Evolutionary conservation across 2,329 filamentous ascomycete species (phyloP).

Genomic region (Mollisia scopiformis): DNA sequence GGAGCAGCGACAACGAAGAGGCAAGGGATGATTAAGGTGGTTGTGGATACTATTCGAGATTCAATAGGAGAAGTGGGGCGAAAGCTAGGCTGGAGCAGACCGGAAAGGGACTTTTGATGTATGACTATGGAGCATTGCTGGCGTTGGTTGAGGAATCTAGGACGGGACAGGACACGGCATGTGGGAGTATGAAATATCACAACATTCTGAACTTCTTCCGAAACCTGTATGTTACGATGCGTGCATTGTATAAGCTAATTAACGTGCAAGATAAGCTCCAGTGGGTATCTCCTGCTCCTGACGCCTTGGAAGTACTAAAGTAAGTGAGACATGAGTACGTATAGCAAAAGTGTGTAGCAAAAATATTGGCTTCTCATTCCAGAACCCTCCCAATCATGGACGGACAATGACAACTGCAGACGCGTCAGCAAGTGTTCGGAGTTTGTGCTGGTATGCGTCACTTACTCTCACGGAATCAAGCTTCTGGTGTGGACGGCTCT

Average conservation of each 20-base stretch:
- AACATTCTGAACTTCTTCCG: not conserved
- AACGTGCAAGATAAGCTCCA: conserved; percentile 17
- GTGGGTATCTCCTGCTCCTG: conserved; percentile 24
- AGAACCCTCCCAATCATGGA: not conserved
- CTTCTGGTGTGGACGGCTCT: not conserved
- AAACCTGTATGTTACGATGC: not conserved
- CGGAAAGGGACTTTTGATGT: conserved; percentile 31
- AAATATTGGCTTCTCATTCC: not conserved
- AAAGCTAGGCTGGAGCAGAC: conserved; percentile 34
- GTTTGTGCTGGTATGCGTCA: not conserved
- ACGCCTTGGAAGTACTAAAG: conserved; percentile 16
- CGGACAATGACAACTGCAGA: not conserved
- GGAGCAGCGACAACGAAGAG: conserved; percentile 49
- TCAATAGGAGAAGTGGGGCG: conserved; percentile 46
- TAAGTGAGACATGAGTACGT: conserved; percentile 27
- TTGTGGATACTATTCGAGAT: conserved; percentile 61
- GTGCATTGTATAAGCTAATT: conserved; percentile 16
- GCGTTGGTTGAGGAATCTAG: conserved; percentile 10
- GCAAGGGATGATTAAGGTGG: conserved; percentile 68
- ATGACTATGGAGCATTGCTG: conserved; percentile 13
- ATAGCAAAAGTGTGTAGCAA: conserved; percentile 31
- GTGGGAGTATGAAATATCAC: conserved; percentile 5
- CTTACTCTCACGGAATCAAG: conserved; percentile 2
- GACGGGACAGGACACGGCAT: not conserved
- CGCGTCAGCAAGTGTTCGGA: not conserved